Evolutionary conservation across 148 eudicot genomes (phyloP).

Genomic region (Cornus suecica): DNA sequence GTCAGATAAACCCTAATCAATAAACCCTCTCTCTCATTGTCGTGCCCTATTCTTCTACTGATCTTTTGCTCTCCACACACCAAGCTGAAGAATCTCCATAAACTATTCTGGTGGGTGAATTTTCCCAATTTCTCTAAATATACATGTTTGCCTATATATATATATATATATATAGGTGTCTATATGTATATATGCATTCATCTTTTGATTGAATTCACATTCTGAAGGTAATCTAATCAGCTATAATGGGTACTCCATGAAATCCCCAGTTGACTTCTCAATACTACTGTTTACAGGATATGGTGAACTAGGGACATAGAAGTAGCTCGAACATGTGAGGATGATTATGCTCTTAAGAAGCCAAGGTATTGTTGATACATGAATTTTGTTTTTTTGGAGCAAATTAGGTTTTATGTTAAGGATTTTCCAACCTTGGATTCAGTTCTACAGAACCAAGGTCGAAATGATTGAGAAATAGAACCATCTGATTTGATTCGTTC

Average conservation of each 20-base stretch:
- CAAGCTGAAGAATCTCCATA: not conserved
- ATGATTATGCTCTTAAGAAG: slow-evolving; percentile 6
- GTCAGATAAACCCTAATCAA: not conserved
- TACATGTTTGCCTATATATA: too few species aligned
- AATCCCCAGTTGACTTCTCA: not conserved
- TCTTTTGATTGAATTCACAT: not conserved
- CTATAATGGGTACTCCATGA: not conserved
- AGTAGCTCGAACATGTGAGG: slow-evolving; percentile 8
- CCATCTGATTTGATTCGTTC: too few species aligned
- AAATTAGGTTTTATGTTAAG: not conserved
- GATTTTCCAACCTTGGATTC: not conserved
- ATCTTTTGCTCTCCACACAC: not conserved
- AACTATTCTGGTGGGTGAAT: not conserved
- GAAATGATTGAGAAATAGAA: too few species aligned
- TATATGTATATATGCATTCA: not conserved
- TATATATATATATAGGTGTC: not conserved
- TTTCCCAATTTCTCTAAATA: not conserved
- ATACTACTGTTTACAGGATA: not conserved
- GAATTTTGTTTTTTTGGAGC: not conserved
- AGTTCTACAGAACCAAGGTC: not conserved
- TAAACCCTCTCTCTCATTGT: not conserved
- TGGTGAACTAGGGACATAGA: not conserved
- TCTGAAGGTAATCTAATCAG: not conserved
- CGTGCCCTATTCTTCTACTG: not conserved
- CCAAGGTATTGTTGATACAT: not conserved